Percentiles rank a stretch among this genome's conserved stretches.
phyloP scores from a whole-genome alignment of 23 red algal species.

The Rhodosorus marinus region DNA sequence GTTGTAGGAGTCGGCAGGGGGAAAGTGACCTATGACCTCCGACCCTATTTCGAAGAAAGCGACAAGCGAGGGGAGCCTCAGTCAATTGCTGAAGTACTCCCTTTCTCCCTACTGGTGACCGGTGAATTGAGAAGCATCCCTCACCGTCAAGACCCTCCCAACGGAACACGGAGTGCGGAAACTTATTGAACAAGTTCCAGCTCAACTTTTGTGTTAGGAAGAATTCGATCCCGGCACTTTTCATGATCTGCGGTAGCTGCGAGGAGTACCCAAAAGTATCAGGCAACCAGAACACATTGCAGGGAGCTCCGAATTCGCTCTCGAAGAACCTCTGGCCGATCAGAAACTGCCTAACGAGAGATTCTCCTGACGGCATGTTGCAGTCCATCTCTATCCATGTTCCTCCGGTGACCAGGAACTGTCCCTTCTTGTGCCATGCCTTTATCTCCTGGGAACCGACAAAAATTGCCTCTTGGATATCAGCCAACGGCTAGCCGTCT shows the following conservation, averaged over 20 bases:
- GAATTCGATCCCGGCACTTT: conserved; percentile 15
- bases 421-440: conserved; percentile 6
- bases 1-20: conserved; percentile 67
- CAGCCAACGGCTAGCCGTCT: too few species aligned
- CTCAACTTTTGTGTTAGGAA: conserved; percentile 72
- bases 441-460: conserved; percentile 20
- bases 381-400: conserved; percentile 82
- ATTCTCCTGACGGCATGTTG: conserved; percentile 47
- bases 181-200: conserved; percentile 71
- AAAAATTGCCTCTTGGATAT: too few species aligned
- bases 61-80: too few species aligned
- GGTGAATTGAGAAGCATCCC: too few species aligned
- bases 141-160: conserved; percentile 75
- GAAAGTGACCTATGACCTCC: conserved; percentile 37
- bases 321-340: conserved; percentile 57
- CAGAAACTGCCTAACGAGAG: conserved; percentile 41
- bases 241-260: conserved; percentile 49
- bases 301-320: conserved; percentile 14
- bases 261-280: conserved; percentile 45
- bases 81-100: too few species aligned
- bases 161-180: conserved; percentile 60
- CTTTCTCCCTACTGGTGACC: too few species aligned
- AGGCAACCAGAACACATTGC: conserved; percentile 51
- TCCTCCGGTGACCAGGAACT: conserved; percentile 31
- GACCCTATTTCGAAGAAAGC: too few species aligned